Evolutionary conservation across 257 asterid genomes (phyloP).

Genomic region (Scutellaria baicalensis): DNA sequence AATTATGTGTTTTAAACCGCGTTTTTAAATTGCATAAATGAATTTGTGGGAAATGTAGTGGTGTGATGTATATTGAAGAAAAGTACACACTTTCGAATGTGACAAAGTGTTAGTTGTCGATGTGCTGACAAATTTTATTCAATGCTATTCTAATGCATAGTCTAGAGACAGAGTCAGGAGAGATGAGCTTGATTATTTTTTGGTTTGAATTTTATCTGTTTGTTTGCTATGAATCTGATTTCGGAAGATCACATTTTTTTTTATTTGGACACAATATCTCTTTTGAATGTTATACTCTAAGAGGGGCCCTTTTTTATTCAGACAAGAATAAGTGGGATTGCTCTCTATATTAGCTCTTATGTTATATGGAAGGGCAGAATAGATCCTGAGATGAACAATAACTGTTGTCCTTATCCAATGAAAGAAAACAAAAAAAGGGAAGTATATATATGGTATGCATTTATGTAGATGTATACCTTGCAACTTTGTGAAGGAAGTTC

Average conservation of each 20-base stretch:
- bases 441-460: not conserved
- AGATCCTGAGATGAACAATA: not conserved
- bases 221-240: constrained; percentile 3
- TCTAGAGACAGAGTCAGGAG: constrained; percentile 6
- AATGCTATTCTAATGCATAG: constrained; percentile 2
- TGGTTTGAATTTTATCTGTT: not conserved
- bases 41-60: not conserved
- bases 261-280: not conserved
- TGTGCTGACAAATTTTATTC: constrained; percentile 11
- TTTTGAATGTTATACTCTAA: not conserved
- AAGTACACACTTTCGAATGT: not conserved
- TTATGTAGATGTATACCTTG: not conserved
- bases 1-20: not conserved
- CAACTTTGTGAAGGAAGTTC: not conserved
- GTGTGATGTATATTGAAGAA: not conserved
- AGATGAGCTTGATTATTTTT: constrained; percentile 1
- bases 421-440: not conserved
- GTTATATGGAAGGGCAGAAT: constrained; percentile 13
- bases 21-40: not conserved
- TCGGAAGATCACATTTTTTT: not conserved
- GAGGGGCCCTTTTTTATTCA: not conserved
- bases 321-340: not conserved
- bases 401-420: not conserved
- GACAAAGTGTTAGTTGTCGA: constrained; percentile 6
- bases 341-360: constrained; percentile 8